These are phyloP conservation scores for Talaromyces amestolkiae DNA, from an alignment of 2,329 filamentous ascomycete genomes.

Conservation along the genomic window DNA sequence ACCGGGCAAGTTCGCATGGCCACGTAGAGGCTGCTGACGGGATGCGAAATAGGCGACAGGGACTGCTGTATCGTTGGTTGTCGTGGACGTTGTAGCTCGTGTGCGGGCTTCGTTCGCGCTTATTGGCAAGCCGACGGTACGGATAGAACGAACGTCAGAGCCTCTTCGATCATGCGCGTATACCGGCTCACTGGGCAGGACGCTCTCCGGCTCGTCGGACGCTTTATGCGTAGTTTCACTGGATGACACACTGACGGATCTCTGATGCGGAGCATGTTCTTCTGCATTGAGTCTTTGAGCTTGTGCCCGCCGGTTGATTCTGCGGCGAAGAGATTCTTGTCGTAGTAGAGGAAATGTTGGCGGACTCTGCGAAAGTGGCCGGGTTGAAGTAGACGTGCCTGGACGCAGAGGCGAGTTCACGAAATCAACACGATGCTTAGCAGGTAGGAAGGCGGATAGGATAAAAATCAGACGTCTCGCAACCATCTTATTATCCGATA, in stretches of 20 bases:
- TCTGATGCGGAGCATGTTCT: slow-evolving; percentile 33
- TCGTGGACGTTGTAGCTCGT: slow-evolving; percentile 52
- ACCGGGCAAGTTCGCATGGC: slow-evolving; percentile 26
- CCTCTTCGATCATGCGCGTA: slow-evolving; percentile 34
- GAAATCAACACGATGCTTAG: slow-evolving; percentile 42
- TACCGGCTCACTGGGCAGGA: slow-evolving; percentile 22
- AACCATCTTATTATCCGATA: slow-evolving; percentile 59
- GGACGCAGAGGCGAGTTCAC: slow-evolving; percentile 40
- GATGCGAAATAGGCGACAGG: slow-evolving; percentile 55
- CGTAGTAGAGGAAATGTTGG: slow-evolving; percentile 50
- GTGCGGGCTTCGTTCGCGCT: slow-evolving; percentile 44
- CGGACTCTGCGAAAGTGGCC: slow-evolving; percentile 54
- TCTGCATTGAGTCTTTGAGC: slow-evolving; percentile 44
- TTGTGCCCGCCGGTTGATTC: slow-evolving; percentile 52
- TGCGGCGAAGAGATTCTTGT: slow-evolving; percentile 54
- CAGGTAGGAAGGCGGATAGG: slow-evolving; percentile 57
- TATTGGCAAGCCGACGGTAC: slow-evolving; percentile 45
- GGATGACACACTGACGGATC: slow-evolving; percentile 47
- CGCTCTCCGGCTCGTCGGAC: slow-evolving; percentile 33
- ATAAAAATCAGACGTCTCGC: slow-evolving; percentile 58
- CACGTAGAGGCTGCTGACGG: slow-evolving; percentile 37
- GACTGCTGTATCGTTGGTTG: slow-evolving; percentile 50
- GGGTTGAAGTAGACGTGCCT: slow-evolving; percentile 46
- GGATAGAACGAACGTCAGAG: slow-evolving; percentile 46
- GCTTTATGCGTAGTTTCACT: slow-evolving; percentile 40